Evolutionary conservation across 164 flowering plant species (phyloP), one percentile per base, ranked within the genome.

Genomic region (Aristolochia contorta): DNA sequence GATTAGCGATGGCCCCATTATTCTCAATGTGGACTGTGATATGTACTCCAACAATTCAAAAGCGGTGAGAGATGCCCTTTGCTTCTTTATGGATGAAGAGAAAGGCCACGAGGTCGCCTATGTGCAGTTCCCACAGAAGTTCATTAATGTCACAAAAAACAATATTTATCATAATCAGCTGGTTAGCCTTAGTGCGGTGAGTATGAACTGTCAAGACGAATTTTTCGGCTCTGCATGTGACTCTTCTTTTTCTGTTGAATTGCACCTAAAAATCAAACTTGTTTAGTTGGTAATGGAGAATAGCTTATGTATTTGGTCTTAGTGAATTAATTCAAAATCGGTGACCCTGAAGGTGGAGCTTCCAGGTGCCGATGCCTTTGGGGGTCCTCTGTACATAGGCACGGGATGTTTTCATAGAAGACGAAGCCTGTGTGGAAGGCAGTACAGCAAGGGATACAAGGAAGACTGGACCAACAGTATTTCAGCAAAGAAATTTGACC

Each of bases 341-440:
- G 43, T 8, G 7, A 37, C 43, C 43, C 7, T 10, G 43, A 64
- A 68, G 78, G 58, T 70, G 27, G 74, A 72, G 18, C 12, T 58
- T 16, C n/a, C 52, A 0, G 78, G 77, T 19, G 4, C 68, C 6
- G 81, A 75, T 68, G 72, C 63, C 12, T 27, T 47, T 47, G 75
- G 75, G 54, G 79, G 79, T 18, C 62, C 81, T 12, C 41, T 45
- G 13, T 78, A 75, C 41, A 54, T 67, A 33, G 81, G 79, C 3
- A 70, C 72, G 20, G 78, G 81, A 41, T 78, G 81, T 56, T 78
- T 78, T 54, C 77, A 70, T 33, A 66, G 81, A 48, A 68, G 81
- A 64, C 75, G 58, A 6, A 59, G 50, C 46, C 71, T 71, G 4
- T 61, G 63, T 52, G 77, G 80, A 30, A 71, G 20, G 67, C 66